Percentiles rank a stretch among this genome's conserved stretches.
These are phyloP conservation scores for Pinus albicaulis DNA, from an alignment of 75 land plant species.

Conservation along the genomic window DNA sequence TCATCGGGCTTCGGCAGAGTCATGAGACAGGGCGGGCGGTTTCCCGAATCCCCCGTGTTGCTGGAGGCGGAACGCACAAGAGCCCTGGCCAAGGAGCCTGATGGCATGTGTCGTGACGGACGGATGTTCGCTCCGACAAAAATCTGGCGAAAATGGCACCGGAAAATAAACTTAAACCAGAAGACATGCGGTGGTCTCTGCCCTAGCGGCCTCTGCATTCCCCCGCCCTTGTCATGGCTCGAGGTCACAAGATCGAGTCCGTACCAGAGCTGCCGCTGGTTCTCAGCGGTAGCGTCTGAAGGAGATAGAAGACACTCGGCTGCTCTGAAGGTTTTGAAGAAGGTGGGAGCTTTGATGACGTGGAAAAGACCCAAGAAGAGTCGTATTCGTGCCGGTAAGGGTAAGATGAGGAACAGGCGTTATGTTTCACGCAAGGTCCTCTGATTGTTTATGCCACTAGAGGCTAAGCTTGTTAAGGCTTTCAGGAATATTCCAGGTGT, in stretches of 20 bases:
- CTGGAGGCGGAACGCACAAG: slow-evolving; percentile 75
- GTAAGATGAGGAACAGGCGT: slow-evolving; percentile 67
- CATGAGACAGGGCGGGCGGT: slow-evolving; percentile 77
- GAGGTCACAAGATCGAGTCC: slow-evolving; percentile 54
- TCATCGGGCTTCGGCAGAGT: slow-evolving; percentile 69
- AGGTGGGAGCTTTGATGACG: slow-evolving; percentile 57
- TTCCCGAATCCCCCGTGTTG: slow-evolving; percentile 65
- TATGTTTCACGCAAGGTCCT: slow-evolving; percentile 63
- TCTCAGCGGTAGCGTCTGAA: slow-evolving; percentile 34
- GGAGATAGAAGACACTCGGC: slow-evolving; percentile 52
- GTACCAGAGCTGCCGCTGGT: slow-evolving; percentile 66
- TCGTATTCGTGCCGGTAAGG: slow-evolving; percentile 62
- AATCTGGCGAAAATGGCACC: slow-evolving; percentile 71
- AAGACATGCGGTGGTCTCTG: slow-evolving; percentile 53
- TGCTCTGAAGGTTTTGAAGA: slow-evolving; percentile 51
- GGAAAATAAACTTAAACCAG: slow-evolving; percentile 52
- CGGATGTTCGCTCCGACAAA: slow-evolving; percentile 77
- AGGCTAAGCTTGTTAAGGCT: slow-evolving; percentile 63
- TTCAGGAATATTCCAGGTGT: slow-evolving; percentile 71
- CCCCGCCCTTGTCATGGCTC: slow-evolving; percentile 55
- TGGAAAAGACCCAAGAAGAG: slow-evolving; percentile 55
- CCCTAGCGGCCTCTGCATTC: slow-evolving; percentile 64
- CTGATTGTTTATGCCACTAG: slow-evolving; percentile 62
- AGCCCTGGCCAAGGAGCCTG: slow-evolving; percentile 77
- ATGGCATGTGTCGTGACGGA: slow-evolving; percentile 70